Conservation (phyloP, 371 early-diverging fungal species). For the Syncephalastrum sp. region DNA sequence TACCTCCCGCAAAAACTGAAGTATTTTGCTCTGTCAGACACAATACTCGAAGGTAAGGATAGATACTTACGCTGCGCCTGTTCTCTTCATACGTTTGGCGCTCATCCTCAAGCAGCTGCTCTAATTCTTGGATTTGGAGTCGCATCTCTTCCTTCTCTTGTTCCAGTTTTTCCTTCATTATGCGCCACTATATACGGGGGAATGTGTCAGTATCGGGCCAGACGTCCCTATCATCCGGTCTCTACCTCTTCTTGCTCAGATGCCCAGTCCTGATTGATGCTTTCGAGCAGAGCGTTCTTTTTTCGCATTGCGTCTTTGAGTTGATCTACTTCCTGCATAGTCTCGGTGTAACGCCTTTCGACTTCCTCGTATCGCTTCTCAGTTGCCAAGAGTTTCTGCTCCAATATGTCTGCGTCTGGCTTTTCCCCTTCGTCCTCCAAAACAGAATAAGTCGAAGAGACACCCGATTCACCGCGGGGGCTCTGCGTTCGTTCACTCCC, state of each 20-base stretch:
- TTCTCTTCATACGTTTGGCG: constrained; percentile 35
- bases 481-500: background rate
- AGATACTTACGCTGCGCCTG: constrained; percentile 30
- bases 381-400: too few species aligned
- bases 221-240: background rate
- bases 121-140: constrained; percentile 30
- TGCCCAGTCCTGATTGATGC: constrained; percentile 13
- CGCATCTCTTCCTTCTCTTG: constrained; percentile 35
- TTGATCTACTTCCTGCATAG: constrained; percentile 8
- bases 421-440: constrained; percentile 14
- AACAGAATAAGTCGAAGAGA: constrained; percentile 23
- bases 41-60: background rate
- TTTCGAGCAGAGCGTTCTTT: constrained; percentile 3
- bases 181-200: too few species aligned
- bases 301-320: constrained; percentile 13
- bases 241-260: constrained; percentile 20
- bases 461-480: too few species aligned
- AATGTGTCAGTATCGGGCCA: too few species aligned
- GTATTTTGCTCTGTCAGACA: background rate
- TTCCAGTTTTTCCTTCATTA: constrained; percentile 11
- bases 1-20: constrained; percentile 44
- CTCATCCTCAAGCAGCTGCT: constrained; percentile 35
- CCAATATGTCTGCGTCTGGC: constrained; percentile 2
- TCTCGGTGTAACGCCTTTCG: too few species aligned
- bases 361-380: too few species aligned